Conservation (phyloP, 768 basidiomycete genomes). For the Kwoniella dejecticola region DNA sequence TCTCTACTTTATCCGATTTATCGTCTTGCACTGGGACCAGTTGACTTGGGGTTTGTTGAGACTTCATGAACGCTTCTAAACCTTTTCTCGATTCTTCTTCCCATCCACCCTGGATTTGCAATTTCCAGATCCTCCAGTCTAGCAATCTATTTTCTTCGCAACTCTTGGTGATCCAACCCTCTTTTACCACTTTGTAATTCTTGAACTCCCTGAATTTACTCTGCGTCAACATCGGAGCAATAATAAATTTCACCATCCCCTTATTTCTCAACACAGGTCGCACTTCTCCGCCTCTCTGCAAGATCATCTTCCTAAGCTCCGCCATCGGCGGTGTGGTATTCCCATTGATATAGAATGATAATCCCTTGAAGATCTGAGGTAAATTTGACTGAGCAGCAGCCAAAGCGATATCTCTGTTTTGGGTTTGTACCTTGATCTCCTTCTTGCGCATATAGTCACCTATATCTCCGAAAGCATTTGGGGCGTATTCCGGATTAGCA, state of each 20-base stretch:
- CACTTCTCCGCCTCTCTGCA: constrained; percentile 78
- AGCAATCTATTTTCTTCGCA: constrained; percentile 67
- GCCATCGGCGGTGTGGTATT: constrained; percentile 84
- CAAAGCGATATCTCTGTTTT: constrained; percentile 54
- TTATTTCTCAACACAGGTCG: constrained; percentile 58
- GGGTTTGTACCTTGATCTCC: constrained; percentile 71
- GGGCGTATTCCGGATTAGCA: constrained; percentile 63
- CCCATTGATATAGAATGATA: constrained; percentile 89
- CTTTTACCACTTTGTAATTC: constrained; percentile 83
- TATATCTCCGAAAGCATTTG: constrained; percentile 76
- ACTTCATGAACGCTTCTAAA: constrained; percentile 40
- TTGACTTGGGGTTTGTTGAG: constrained; percentile 5
- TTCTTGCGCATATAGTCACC: constrained; percentile 90
- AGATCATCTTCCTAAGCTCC: constrained; percentile 74
- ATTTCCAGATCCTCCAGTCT: constrained; percentile 74
- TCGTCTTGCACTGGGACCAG: background rate
- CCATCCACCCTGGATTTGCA: constrained; percentile 49
- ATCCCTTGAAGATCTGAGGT: constrained; percentile 68
- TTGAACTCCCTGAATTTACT: constrained; percentile 86
- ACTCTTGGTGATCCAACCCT: constrained; percentile 86
- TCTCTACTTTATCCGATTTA: background rate
- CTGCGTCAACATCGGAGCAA: constrained; percentile 87
- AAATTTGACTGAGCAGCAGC: constrained; percentile 40
- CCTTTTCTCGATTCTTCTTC: constrained; percentile 46
- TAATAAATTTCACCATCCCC: constrained; percentile 59